These are phyloP conservation scores for Mycosphaerella sp. DNA, from an alignment of 2,329 filamentous ascomycete genomes.

Conservation along the genomic window DNA sequence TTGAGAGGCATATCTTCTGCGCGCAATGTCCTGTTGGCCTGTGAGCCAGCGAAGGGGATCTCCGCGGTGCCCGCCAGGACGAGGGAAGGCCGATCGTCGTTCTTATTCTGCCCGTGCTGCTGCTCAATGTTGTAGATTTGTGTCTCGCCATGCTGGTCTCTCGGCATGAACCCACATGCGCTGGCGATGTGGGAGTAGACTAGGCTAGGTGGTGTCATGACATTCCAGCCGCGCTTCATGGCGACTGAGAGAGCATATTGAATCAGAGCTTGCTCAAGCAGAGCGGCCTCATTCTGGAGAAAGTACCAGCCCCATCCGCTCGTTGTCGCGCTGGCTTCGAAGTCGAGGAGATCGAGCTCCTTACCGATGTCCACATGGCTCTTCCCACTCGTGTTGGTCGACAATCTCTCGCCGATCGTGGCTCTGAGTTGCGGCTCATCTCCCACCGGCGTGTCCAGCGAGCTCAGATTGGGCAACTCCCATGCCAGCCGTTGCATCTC, in stretches of 20 bases:
- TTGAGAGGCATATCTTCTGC: slow-evolving; percentile 65
- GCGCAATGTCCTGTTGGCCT: slow-evolving; percentile 64
- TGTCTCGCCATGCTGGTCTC: slow-evolving; percentile 83
- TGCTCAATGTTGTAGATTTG: slow-evolving; percentile 76
- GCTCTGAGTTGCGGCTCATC: slow-evolving; percentile 58
- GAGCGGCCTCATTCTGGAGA: slow-evolving; percentile 80
- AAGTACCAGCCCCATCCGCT: slow-evolving; percentile 99
- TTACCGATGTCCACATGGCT: slow-evolving; percentile 67
- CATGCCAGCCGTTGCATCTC: slow-evolving; percentile 21
- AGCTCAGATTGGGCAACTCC: slow-evolving; percentile 69
- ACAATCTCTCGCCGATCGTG: slow-evolving; percentile 55
- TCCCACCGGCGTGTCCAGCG: slow-evolving; percentile 65
- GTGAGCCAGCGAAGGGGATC: slow-evolving; percentile 88
- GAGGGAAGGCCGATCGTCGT: slow-evolving; percentile 58
- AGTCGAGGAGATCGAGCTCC: slow-evolving; percentile 85
- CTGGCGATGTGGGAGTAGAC: slow-evolving; percentile 87
- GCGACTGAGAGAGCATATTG: slow-evolving; percentile 76
- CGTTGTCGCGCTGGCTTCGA: slow-evolving; percentile 69
- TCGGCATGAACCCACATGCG: slow-evolving; percentile 89
- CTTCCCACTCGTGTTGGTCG: slow-evolving; percentile 6
- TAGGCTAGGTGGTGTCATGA: slow-evolving; percentile 77
- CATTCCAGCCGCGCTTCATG: slow-evolving; percentile 66
- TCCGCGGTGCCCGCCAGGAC: slow-evolving; percentile 85
- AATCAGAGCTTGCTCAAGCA: slow-evolving; percentile 89
- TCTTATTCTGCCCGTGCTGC: slow-evolving; percentile 54